phyloP scores from a whole-genome alignment of 129 eudicot genomes.

The Lactuca saligna region DNA sequence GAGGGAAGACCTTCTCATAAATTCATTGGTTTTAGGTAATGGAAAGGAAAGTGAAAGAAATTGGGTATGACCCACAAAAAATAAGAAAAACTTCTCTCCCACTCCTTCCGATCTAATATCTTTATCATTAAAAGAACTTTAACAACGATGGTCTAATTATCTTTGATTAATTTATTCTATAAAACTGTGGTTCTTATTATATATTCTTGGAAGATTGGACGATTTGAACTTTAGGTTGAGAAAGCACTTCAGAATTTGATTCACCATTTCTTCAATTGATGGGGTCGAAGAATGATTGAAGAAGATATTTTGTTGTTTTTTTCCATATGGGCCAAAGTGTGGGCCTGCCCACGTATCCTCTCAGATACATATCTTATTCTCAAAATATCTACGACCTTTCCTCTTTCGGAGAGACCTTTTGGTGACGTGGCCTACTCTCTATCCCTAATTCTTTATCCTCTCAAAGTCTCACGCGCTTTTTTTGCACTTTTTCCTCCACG shows the following conservation, averaged over 20 bases:
- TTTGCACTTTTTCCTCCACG: slow-evolving; percentile 44
- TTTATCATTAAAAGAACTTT: too few species aligned
- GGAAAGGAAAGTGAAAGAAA: too few species aligned
- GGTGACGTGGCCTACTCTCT: slow-evolving; percentile 32
- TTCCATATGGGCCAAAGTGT: slow-evolving; percentile 16
- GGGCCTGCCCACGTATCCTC: slow-evolving; percentile 25
- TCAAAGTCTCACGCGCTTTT: slow-evolving; percentile 19
- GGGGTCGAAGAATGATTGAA: neutral
- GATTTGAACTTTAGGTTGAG: neutral
- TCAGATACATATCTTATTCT: slow-evolving; percentile 36
- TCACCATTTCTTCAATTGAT: neutral
- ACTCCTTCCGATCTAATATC: too few species aligned
- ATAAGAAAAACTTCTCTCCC: too few species aligned
- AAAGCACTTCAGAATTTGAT: neutral
- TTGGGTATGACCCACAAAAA: too few species aligned
- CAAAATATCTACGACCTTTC: slow-evolving; percentile 36
- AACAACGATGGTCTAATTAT: too few species aligned
- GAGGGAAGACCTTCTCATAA: too few species aligned
- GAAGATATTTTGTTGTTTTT: neutral
- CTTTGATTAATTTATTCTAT: too few species aligned
- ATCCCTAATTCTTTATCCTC: slow-evolving; percentile 35
- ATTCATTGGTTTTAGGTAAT: too few species aligned
- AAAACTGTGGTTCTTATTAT: too few species aligned
- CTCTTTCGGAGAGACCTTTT: slow-evolving; percentile 27
- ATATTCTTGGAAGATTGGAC: neutral